These are phyloP conservation scores for Stylonectria norvegica DNA, from an alignment of 2,329 filamentous ascomycete species.

Conservation along the genomic window DNA sequence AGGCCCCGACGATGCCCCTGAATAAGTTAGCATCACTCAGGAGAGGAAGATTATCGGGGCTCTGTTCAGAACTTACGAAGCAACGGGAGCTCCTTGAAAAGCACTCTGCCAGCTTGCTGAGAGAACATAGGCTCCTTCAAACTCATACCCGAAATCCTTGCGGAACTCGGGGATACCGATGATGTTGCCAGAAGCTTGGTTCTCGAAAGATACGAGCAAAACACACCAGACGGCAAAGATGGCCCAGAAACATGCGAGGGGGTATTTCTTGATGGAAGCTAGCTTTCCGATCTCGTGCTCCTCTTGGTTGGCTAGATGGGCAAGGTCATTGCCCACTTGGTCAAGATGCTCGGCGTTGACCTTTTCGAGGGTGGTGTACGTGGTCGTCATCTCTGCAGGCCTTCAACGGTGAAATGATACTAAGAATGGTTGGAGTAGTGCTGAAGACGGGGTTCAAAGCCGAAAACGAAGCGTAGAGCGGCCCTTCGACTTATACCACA, in stretches of 20 bases:
- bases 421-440: not conserved
- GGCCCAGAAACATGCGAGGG: constrained; percentile 31
- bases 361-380: constrained; percentile 10
- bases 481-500: constrained; percentile 12
- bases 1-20: constrained; percentile 27
- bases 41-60: no score
- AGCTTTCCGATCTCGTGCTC: constrained; percentile 24
- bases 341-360: constrained; percentile 14
- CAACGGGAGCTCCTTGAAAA: constrained; percentile 41
- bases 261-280: constrained; percentile 25
- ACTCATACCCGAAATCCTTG: constrained; percentile 41
- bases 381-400: not conserved
- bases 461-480: not conserved
- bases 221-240: constrained; percentile 39
- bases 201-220: constrained; percentile 39
- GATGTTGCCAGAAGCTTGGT: constrained; percentile 39
- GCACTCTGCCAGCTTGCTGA: constrained; percentile 43
- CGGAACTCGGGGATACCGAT: constrained; percentile 44
- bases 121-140: constrained; percentile 37
- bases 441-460: not conserved
- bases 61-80: constrained; percentile 27
- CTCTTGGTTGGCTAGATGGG: constrained; percentile 25
- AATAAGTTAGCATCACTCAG: not conserved
- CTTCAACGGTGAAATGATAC: not conserved
- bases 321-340: constrained; percentile 12